Evolutionary conservation across 257 asterid genomes (phyloP), one percentile per base, ranked within the genome.

Genomic region (Gentiana straminea): DNA sequence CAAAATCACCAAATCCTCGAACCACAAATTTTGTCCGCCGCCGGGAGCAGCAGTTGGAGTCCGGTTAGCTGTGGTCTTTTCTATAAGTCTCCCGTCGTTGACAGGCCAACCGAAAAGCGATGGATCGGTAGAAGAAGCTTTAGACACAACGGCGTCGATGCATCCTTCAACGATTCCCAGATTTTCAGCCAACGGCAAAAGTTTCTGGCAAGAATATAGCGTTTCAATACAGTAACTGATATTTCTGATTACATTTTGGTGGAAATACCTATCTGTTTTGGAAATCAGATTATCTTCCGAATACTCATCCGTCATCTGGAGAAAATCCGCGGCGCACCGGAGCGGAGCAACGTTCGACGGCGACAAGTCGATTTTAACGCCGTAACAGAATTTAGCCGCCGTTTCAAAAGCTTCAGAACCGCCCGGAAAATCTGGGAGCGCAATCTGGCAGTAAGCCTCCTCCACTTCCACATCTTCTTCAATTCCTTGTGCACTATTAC

Each of bases 51-150:
- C 50, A 44, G 65, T 43, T 49, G 38, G 51, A 55, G 68, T 79
- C 53, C 73, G 74, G 62, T 79, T 52, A 13, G 74, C 55, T 2
- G 49, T 7, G 12, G 51, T 7, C 2, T 4, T 34, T 44, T 37
- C 68, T 35, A 44, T 39, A 1, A 51, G 59, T 58, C 38, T 71
- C 8, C 76, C 81, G 65, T 81, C 94, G 64, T 68, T 84, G 47
- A 92, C 83, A 35, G 99, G 99, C 97, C 99, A 92, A 10, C 99
- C 97, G 7, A 92, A 83, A 39, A 88, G 61, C 48, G 97, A 69
- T 49, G 95, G 94, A 83, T 88, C 97, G 3, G 88, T 52, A 33
- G 77, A 58, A 12, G 86, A 78, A 63, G 95, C 95, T 64, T 64
- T 88, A 47, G 67, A 56, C 0, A 84, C 88, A 49, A 84, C 64